Percentiles rank a stretch among this genome's conserved stretches.
phyloP scores from a whole-genome alignment of 164 flowering plant species.

The Nymphaea thermarum region DNA sequence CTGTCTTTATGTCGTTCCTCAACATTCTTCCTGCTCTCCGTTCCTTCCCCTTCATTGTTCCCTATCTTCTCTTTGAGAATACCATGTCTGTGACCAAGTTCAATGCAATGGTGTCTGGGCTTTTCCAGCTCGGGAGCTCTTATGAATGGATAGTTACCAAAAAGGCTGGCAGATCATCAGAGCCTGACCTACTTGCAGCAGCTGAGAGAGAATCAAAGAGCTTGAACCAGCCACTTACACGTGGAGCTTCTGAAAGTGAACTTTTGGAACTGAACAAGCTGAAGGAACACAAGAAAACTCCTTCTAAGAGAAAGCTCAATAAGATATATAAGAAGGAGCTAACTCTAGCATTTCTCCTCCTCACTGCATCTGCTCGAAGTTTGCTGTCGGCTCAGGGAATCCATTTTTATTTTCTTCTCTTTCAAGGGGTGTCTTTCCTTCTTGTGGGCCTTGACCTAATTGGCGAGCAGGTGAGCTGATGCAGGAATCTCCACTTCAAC shows the following conservation, averaged over 20 bases:
- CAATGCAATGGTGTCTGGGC: slow-evolving; percentile 93
- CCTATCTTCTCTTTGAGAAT: slow-evolving; percentile 93
- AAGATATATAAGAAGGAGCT: slow-evolving; percentile 2
- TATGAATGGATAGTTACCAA: slow-evolving; percentile 5
- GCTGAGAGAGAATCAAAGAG: slow-evolving; percentile 4
- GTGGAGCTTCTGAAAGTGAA: slow-evolving; percentile 5
- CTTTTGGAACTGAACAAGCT: slow-evolving; percentile 1
- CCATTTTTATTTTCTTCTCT: slow-evolving; percentile 3
- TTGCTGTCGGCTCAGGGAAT: slow-evolving; percentile 3
- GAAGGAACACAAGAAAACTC: background rate
- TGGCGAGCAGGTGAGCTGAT: slow-evolving; percentile 5
- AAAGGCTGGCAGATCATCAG: slow-evolving; percentile 1
- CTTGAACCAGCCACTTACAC: slow-evolving; percentile 1
- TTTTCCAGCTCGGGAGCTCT: slow-evolving; percentile 72
- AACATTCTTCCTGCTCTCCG: slow-evolving; percentile 89
- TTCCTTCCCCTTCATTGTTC: slow-evolving; percentile 92
- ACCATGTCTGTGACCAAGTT: slow-evolving; percentile 98
- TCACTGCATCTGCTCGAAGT: slow-evolving; percentile 1
- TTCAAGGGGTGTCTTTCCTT: slow-evolving; percentile 4
- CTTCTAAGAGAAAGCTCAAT: background rate
- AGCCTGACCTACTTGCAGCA: slow-evolving; percentile 1
- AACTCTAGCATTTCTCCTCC: slow-evolving; percentile 3
- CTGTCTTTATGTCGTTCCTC: slow-evolving; percentile 89
- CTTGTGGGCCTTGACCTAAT: slow-evolving; percentile 1
- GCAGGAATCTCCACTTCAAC: background rate